Evolutionary conservation across 768 basidiomycete species (phyloP).

Genomic region (Leccinum fibrillosum): DNA sequence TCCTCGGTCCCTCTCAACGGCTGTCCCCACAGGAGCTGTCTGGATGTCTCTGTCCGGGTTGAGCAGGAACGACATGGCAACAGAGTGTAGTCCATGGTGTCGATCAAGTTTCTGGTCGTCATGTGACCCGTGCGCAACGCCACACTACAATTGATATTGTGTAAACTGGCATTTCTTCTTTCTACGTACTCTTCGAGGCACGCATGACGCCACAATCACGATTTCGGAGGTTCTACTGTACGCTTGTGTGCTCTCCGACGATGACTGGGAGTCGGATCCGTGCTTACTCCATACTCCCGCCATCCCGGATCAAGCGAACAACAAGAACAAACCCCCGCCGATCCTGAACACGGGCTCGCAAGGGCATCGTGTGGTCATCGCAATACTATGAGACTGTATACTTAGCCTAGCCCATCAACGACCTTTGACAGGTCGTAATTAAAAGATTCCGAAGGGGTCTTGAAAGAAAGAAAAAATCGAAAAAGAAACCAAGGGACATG

Average conservation of each 20-base stretch:
- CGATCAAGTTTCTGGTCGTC: background rate
- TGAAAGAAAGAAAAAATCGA: background rate
- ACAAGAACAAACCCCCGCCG: background rate
- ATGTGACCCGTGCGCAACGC: background rate
- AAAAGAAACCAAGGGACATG: background rate
- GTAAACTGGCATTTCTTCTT: background rate
- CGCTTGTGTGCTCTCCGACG: background rate
- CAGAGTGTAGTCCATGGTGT: background rate
- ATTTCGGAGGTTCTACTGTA: background rate
- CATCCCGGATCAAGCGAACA: background rate
- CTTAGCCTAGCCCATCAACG: background rate
- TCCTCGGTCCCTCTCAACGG: background rate
- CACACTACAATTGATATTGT: too few species aligned
- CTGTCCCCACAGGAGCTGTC: background rate
- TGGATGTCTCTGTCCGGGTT: background rate
- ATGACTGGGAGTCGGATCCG: background rate
- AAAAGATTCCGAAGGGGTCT: background rate
- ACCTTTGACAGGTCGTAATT: background rate
- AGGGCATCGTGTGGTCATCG: background rate
- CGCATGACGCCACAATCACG: background rate
- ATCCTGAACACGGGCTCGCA: background rate
- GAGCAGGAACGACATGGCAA: background rate
- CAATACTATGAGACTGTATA: background rate
- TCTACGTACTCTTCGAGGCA: background rate
- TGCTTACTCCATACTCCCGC: background rate